These are phyloP conservation scores for Monosporascus ibericus DNA, from an alignment of 2,329 filamentous ascomycete species.

Conservation along the genomic window DNA sequence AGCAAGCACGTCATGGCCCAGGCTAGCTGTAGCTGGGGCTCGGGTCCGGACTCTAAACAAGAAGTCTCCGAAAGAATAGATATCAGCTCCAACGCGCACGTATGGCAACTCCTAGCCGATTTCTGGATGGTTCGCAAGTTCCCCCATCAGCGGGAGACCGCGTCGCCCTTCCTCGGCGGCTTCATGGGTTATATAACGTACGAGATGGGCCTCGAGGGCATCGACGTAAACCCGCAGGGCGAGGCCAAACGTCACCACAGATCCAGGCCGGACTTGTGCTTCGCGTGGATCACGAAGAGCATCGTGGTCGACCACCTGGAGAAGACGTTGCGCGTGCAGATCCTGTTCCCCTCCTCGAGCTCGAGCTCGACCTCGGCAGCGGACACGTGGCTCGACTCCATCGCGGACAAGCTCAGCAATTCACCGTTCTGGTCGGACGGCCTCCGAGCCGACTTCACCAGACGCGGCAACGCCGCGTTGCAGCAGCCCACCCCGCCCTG, in stretches of 20 bases:
- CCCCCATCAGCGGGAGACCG: constrained; percentile 12
- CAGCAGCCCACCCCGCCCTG: constrained; percentile 22
- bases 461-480: constrained; percentile 5
- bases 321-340: constrained; percentile 60
- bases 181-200: constrained; percentile 83
- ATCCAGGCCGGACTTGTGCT: constrained; percentile 61
- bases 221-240: constrained; percentile 36
- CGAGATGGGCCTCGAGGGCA: constrained; percentile 66
- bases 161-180: constrained; percentile 68
- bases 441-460: constrained; percentile 13
- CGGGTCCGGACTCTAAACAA: neutral
- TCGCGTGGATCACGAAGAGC: constrained; percentile 71
- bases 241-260: constrained; percentile 25
- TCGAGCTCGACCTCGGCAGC: constrained; percentile 19
- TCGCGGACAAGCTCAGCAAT: constrained; percentile 23
- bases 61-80: constrained; percentile 20
- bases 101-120: constrained; percentile 47
- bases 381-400: constrained; percentile 38
- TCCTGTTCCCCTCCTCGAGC: constrained; percentile 38
- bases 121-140: constrained; percentile 32
- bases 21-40: constrained; percentile 8
- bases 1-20: constrained; percentile 32
- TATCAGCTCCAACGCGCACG: constrained; percentile 23
- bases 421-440: constrained; percentile 29
- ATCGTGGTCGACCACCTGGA: constrained; percentile 69